Conservation (phyloP, 2,329 filamentous ascomycete species). For the Penicillium sumatraense region DNA sequence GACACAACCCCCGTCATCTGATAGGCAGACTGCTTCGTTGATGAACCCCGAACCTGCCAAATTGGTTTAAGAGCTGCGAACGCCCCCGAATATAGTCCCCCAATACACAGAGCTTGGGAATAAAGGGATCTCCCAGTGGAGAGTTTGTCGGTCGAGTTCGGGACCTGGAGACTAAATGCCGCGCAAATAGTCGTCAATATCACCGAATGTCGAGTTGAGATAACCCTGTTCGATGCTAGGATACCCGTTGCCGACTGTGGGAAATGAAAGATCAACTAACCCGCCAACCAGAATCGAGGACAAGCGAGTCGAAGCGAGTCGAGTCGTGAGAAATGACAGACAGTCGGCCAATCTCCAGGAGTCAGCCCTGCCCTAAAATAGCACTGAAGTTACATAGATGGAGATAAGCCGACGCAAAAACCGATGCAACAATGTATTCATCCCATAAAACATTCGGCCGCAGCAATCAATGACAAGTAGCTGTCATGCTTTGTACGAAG, state of each 20-base stretch:
- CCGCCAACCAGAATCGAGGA: background rate
- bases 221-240: background rate
- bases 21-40: background rate
- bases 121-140: no score
- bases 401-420: background rate
- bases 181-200: background rate
- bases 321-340: background rate
- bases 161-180: background rate
- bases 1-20: background rate
- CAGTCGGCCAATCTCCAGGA: background rate
- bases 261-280: background rate
- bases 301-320: background rate
- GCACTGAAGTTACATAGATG: background rate
- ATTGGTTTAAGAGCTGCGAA: background rate
- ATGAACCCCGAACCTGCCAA: background rate
- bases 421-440: background rate
- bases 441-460: background rate
- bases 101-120: background rate
- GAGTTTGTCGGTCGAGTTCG: no score
- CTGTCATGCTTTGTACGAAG: background rate
- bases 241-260: background rate
- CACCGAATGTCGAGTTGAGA: background rate
- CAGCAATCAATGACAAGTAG: background rate
- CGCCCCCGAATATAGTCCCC: background rate
- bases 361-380: background rate